Conservation (phyloP, 176 grass and related monocot species). For the Aegilops bicornis region DNA sequence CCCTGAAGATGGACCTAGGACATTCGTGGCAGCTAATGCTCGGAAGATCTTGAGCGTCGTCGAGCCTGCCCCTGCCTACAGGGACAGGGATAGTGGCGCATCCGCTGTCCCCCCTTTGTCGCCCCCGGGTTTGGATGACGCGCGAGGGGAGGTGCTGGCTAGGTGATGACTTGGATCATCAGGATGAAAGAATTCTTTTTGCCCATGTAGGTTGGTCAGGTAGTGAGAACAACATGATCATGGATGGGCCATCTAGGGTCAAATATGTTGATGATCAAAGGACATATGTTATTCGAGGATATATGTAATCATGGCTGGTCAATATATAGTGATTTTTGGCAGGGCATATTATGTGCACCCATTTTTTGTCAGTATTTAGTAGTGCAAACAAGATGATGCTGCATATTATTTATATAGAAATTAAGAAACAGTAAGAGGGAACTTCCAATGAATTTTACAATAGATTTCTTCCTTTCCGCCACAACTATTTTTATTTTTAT, state of each 20-base stretch:
- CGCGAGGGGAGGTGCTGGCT: not conserved
- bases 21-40: constrained; percentile 2
- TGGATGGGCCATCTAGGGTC: not conserved
- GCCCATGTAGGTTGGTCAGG: not conserved
- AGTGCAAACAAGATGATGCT: too few relatives aligned
- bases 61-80: not conserved
- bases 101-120: constrained; percentile 66
- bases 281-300: not conserved
- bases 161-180: not conserved
- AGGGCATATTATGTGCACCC: not conserved
- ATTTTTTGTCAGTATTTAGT: not conserved
- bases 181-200: not conserved
- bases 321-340: not conserved
- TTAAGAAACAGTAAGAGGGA: too few relatives aligned
- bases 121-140: constrained; percentile 45
- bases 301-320: not conserved
- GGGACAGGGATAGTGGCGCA: not conserved
- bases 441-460: too few relatives aligned
- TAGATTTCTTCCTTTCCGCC: too few relatives aligned
- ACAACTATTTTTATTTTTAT: too few relatives aligned
- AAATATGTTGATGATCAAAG: not conserved
- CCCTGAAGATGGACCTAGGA: constrained; percentile 5
- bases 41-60: constrained; percentile 56
- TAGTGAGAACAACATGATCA: not conserved
- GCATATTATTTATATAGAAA: too few relatives aligned